These are phyloP conservation scores for Clitopilus hobsonii DNA, from an alignment of 768 basidiomycete species.

Conservation along the genomic window DNA sequence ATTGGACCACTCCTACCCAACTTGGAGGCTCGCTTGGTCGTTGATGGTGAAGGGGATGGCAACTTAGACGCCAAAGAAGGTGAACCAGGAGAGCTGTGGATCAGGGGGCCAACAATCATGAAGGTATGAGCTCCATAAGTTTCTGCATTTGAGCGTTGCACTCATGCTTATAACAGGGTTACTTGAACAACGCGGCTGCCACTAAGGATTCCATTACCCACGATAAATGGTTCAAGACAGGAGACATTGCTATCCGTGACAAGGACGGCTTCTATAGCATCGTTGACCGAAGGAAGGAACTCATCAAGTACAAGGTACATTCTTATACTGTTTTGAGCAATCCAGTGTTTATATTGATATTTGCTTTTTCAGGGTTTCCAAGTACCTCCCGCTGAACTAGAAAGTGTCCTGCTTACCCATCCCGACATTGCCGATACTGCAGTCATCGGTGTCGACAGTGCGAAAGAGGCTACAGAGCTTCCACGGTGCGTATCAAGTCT, in stretches of 20 bases:
- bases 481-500: conserved; percentile 46
- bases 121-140: too few relatives aligned
- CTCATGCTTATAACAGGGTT: conserved; percentile 45
- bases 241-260: conserved; percentile 71
- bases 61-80: conserved; percentile 45
- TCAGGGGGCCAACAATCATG: conserved; percentile 76
- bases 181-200: conserved; percentile 66
- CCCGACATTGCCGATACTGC: conserved; percentile 74
- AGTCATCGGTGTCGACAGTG: conserved; percentile 71
- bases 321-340: too few relatives aligned
- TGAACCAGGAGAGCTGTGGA: conserved; percentile 76
- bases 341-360: too few relatives aligned
- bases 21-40: conserved; percentile 69
- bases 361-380: background rate
- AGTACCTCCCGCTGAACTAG: conserved; percentile 88
- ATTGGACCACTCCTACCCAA: conserved; percentile 71
- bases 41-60: conserved; percentile 51
- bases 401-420: conserved; percentile 69
- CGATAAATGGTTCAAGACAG: conserved; percentile 86
- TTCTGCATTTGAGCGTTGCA: background rate
- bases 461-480: conserved; percentile 72
- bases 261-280: conserved; percentile 70
- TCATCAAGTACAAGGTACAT: conserved; percentile 71
- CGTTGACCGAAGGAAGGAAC: conserved; percentile 69
- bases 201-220: conserved; percentile 64